Base-by-base conservation (phyloP, 2,329 filamentous ascomycete genomes). In the Monilinia vaccinii-corymbosi region DNA sequence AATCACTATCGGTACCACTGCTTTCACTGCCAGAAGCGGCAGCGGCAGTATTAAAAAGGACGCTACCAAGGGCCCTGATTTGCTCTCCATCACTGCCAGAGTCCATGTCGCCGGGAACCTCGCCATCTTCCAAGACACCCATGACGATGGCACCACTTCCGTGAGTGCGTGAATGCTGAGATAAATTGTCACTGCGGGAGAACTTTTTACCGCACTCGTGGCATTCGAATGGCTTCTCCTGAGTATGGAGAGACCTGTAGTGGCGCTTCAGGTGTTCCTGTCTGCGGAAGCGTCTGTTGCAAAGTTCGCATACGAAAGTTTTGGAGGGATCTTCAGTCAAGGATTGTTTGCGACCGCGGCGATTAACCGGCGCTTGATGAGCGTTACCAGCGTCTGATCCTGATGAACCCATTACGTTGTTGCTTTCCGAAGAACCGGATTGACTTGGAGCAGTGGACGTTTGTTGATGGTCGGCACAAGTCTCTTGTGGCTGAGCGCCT, bases 251-350 rank as follows among this genome's bases (percentile, higher is more conserved):
- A 61, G 94, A 97, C 68, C 94, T 87, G 81, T 96, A 96, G 80
- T 99, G 94, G 64, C 94, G 89, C 85, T 99, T 99, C 62, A 99
- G 84, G 72, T 99, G 94, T 76, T 99, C 94, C 77, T 99, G 94
- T 64, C 94, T 90, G 64, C 94, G 89, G 87, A 99, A 99, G 63
- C 94, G 90, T 66, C 94, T 91, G 71, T 91, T 93, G 86, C 94
- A 99, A 25, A 97, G 83, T 60, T 92, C 91, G 78, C 94, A 99
- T 62, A 96, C 90, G 65, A 97, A 99, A 0, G 92, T 97, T 86
- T 99, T 99, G 71, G 91, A 95, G 1, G 94, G 94, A 71, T 99
- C 94, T 71, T 97, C 94, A 6, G 94, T 97, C 69, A 97, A 77
- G 1, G 94, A 97, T 78, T 99, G 94, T 85, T 99, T 99, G 75